These are phyloP conservation scores for Irpex lacteus DNA, from an alignment of 1,284 basidiomycete genomes.

Conservation along the genomic window DNA sequence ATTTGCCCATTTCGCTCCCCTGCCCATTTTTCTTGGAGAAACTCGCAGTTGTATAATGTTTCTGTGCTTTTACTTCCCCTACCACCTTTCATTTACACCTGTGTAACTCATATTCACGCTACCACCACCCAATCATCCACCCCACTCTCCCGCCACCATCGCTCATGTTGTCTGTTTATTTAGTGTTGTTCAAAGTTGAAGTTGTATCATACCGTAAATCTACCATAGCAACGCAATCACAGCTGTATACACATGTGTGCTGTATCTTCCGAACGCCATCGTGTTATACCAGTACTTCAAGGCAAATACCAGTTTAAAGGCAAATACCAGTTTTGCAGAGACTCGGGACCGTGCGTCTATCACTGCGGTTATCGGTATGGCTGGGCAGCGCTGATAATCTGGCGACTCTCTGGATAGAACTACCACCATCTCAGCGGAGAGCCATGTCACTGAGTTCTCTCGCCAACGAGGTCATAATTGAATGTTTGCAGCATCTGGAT, in stretches of 20 bases:
- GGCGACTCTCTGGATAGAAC: too few species aligned
- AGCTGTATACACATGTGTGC: not conserved
- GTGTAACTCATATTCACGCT: not conserved
- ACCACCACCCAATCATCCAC: not conserved
- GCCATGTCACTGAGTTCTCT: not conserved
- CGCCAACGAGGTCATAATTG: not conserved
- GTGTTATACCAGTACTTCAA: too few species aligned
- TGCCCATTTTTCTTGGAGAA: not conserved
- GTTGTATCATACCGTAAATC: not conserved
- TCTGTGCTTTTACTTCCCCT: not conserved
- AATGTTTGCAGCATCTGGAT: not conserved
- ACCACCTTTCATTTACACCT: not conserved
- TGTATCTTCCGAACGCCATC: too few species aligned
- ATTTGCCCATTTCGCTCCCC: not conserved
- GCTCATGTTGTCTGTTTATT: not conserved
- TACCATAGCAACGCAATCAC: not conserved
- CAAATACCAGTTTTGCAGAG: too few species aligned
- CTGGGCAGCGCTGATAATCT: too few species aligned
- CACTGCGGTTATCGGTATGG: too few species aligned
- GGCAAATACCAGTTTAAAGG: too few species aligned
- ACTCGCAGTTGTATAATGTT: not conserved
- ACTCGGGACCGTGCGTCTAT: too few species aligned
- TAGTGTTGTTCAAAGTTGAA: not conserved
- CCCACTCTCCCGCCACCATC: not conserved
- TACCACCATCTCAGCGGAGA: too few species aligned